Evolutionary conservation across 805 yeast species (phyloP), one percentile per base, ranked within the genome.

Genomic region (Isabelozyma gotoi): DNA sequence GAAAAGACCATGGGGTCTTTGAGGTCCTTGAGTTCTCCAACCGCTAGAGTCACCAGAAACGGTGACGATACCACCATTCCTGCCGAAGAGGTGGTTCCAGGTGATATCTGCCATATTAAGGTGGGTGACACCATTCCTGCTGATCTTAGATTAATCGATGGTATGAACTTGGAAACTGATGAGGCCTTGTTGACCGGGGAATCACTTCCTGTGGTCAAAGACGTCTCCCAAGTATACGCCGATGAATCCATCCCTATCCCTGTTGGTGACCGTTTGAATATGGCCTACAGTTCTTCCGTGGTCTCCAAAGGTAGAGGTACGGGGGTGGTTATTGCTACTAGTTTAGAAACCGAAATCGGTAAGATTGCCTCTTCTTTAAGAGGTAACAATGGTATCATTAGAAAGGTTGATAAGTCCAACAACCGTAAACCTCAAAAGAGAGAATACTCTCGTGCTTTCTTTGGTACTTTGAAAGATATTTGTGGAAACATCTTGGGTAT

Each of bases 1-100:
- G 81, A 76, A 50, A 62, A 71, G 33, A 77, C 80, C 4, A 76
- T 76, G 64, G 69, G 77, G 7, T 77, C 80, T 5, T 61, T 76
- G 48, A 64, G 71, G 42, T 68, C 70, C 19, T 72, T 76, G 43
- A 58, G 77, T 19, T 69, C 77, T 6, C 71, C 78, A 4, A 71
- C 73, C 24, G 80, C 78, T 2, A 64, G 67, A 44, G 79, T 71
- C 1, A 46, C 73, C 10, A 64, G 81, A 49, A 57, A 67, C 36
- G 80, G 79, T 18, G 60, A 62, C 32, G 56, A 62, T 39, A 16
- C 46, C 16, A 58, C 68, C 29, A 50, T 60, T 32, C 65, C 68
- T 15, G 71, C 77, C 7, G 73, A 69, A 43, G 75, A 76, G 39
- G 63, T 72, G 14, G 75, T 68, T 18, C 73, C 73, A n/a, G 77